Evolutionary conservation across 2,329 filamentous ascomycete species (phyloP).

Genomic region (Ramichloridium luteum): DNA sequence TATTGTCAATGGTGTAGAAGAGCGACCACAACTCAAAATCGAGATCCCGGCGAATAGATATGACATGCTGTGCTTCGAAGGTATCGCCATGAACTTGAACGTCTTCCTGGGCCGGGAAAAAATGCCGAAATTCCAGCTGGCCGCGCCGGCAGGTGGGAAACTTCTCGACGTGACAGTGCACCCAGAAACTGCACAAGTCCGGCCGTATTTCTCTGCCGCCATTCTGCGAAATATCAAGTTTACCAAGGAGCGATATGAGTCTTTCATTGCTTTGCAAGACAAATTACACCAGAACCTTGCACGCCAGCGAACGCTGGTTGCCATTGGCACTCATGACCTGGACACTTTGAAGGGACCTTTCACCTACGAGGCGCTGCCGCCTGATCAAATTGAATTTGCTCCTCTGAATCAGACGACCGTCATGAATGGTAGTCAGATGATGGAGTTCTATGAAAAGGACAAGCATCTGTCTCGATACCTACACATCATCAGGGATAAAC

Average conservation of each 20-base stretch:
- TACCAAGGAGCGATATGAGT: conserved; percentile 81
- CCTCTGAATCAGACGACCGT: conserved; percentile 85
- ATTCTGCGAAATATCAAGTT: conserved; percentile 86
- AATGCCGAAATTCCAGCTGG: conserved; percentile 68
- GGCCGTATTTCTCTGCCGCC: conserved; percentile 79
- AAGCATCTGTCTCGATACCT: conserved; percentile 82
- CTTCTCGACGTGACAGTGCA: conserved; percentile 66
- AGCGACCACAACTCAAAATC: conserved; percentile 89
- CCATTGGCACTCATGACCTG: conserved; percentile 92
- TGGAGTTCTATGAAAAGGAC: conserved; percentile 90
- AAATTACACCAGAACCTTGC: conserved; percentile 96
- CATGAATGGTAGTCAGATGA: conserved; percentile 79
- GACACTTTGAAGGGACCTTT: conserved; percentile 91
- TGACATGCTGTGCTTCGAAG: conserved; percentile 95
- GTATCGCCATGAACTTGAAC: conserved; percentile 88
- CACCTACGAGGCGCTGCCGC: conserved; percentile 84
- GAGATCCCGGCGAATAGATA: conserved; percentile 88
- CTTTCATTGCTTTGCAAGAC: conserved; percentile 95
- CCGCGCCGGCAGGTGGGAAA: conserved; percentile 58
- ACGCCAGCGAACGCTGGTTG: conserved; percentile 82
- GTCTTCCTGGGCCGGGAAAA: conserved; percentile 72
- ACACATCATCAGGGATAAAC: conserved; percentile 86
- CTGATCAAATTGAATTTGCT: conserved; percentile 82
- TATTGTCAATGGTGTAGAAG: conserved; percentile 64
- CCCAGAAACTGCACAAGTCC: conserved; percentile 56